Base-by-base conservation (phyloP, 179 eudicot genomes). In the Camellia oleifera region DNA sequence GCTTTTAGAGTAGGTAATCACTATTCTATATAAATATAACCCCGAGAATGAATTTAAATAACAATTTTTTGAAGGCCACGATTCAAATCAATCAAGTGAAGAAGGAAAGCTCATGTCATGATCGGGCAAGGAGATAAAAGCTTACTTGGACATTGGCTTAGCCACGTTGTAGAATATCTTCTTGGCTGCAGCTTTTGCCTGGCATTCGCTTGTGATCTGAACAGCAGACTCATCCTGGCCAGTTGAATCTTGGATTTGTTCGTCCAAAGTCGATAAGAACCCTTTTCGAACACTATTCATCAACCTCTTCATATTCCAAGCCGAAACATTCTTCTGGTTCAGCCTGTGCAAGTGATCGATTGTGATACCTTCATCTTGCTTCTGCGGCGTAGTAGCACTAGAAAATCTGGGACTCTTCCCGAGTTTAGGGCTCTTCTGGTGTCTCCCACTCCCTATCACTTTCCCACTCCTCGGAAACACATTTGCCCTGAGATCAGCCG, bases 401-500 rank as follows among this genome's bases (percentile, higher is more conserved):
- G 90, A 84, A 67, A 87, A 77, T 77, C 68, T 74, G 0, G 81
- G 79, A 65, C 83, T 82, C 74, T 62, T 68, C 0, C 53, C 71
- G 2, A 42, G 10, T 2, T 44, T 77, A 7, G 81, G 78, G 75
- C 75, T 82, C 48, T 75, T 66, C 7, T 76, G 18, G 18, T 75
- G 58, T 42, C 77, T 84, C 45, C 83, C 88, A 79, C 82, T 81
- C 14, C 84, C 86, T 53, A 72, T 72, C 7, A 61, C 32, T 61
- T 68, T 79, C 66, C 77, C 78, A 70, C n/a, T 69, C 52, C 66
- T 81, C 3, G 81, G 78, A 10, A 87, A 73, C 54, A 81, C 68
- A 82, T 44, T 85, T 1, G 88, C 87, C 76, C 66, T 83, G 13
- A 90, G 75, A 71, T 91, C 90, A 73, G 88, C 83, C 3, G 91